Base-by-base conservation (phyloP, 1,139 yeast genomes). In the Scheffersomyces lignicola region DNA sequence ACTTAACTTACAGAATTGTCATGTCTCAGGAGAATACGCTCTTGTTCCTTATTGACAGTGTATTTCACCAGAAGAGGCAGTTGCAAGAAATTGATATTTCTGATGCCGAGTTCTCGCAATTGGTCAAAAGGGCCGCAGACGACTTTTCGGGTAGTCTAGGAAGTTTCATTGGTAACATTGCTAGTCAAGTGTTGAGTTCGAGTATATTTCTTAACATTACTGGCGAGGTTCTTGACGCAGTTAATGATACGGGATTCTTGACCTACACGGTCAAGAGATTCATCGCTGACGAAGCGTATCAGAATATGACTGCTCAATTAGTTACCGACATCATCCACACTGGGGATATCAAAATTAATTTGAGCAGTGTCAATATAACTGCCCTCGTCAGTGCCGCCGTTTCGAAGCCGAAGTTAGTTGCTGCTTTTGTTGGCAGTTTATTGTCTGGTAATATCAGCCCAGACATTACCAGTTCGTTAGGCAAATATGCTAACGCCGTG, bases 201-300 rank as follows among this genome's bases (percentile, higher is more conserved):
- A 37, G 50, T n/a, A 20, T 59, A 4, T 55, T 67, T 33, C 48
- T 48, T 23, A 40, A 46, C 28, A 44, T 60, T 4, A 50, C 66
- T 16, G 48, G 45, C 18, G 68, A 58, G 35, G 46, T 56, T 7
- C 48, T 65, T 29, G 51, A 54, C 32, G 69, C 74, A 4, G 60
- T 70, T 39, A 70, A 70, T 49, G 66, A 68, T 40, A 68, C 76
- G 7, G 72, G 69, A 7, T 52, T 70, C 35, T 61, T 60, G n/a
- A 66, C 64, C 15, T 65, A 68, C 45, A 53, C 61, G 5, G 49
- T 65, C 18, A 67, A 70, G 47, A 44, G 62, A 32, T 56, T 67
- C 42, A 43, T 70, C 31, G 59, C 68, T 8, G 54, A 61, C 38
- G 65, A 61, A 32, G 49, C 57, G 4, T 70, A 69, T 47, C 52